phyloP scores from a whole-genome alignment of 371 early-diverging fungal species.

The Mortierella sp. region DNA sequence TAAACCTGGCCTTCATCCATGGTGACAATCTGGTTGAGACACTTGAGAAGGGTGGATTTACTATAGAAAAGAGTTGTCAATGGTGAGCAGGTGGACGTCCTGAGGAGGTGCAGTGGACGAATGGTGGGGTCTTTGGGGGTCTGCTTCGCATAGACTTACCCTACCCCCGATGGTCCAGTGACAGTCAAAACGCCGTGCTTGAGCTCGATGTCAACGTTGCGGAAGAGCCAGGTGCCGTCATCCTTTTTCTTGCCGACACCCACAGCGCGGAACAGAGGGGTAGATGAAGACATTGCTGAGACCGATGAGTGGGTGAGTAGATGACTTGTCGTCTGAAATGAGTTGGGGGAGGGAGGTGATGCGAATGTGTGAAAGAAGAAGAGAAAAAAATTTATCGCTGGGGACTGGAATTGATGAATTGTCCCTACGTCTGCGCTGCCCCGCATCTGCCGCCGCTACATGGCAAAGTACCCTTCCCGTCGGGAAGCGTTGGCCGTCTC shows the following conservation, averaged over 20 bases:
- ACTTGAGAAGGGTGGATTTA: conserved; percentile 88
- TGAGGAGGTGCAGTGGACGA: too few relatives aligned
- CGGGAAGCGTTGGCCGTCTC: conserved; percentile 12
- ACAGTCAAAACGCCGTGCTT: conserved; percentile 68
- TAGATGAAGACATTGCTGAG: neutral
- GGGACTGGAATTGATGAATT: too few relatives aligned
- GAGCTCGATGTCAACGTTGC: conserved; percentile 66
- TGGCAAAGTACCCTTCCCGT: conserved; percentile 29
- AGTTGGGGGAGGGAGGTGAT: neutral
- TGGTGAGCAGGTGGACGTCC: too few relatives aligned
- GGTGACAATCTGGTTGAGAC: conserved; percentile 79
- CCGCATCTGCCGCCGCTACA: too few relatives aligned
- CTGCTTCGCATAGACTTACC: too few relatives aligned
- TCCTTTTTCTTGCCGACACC: conserved; percentile 45
- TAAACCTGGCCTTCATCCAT: conserved; percentile 70
- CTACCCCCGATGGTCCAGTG: conserved; percentile 80
- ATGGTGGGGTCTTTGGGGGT: too few relatives aligned
- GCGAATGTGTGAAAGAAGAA: neutral
- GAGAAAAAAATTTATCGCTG: neutral
- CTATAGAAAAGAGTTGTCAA: conserved; percentile 56
- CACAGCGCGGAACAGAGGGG: conserved; percentile 29
- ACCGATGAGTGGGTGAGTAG: neutral
- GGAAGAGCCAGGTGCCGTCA: conserved; percentile 69
- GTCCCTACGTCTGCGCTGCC: neutral
- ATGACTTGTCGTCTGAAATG: neutral